Base-by-base conservation (phyloP, 805 yeast genomes). In the Jamesozyma hellenica region DNA sequence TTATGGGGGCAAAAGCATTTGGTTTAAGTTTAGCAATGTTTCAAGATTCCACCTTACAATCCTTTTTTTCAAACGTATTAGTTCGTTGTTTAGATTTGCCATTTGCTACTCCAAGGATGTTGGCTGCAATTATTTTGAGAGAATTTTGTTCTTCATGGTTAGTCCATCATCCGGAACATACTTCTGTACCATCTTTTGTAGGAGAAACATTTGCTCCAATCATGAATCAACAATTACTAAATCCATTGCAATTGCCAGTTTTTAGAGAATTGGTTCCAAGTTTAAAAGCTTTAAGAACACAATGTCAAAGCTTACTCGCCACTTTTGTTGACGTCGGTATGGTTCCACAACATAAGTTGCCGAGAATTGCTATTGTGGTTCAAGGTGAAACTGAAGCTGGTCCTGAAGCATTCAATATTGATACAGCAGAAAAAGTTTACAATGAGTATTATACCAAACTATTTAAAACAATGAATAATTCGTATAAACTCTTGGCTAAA, bases 341-440 rank as follows among this genome's bases (percentile, higher is more conserved):
- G 58, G 60, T 90, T 16, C 70, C 90, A 1, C 72, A 76, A 11
- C 67, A 72, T 16, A 81, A 79, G 54, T 58, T 86, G 4, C 96
- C 96, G 0, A 82, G 78, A 39, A 60, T 92, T 15, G 92, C 98
- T 0, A 79, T 87, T 4, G 77, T 88, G 9, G 96, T 90, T 4
- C 90, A 87, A 59, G 98, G 98, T 28, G 97, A 92, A 55, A 69
- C 77, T 1, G 94, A 84, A 43, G 95, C 96, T 2, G 96, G 96
- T 2, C 86, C 94, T 1, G 87, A 81, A 51, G 97, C 96, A 0
- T 92, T 92, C 62, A 75, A 86, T 13, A 58, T 92, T 31, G 82
- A 73, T 32, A 73, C 75, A 44, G 96, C 96, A 1, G 82, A 82
- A 41, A 73, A 75, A 45, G 71, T 87, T 14, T 65, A 80, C 26